Evolutionary conservation across 192 early-diverging fungal genomes (phyloP).

Genomic region (Backusella liffmaniae): DNA sequence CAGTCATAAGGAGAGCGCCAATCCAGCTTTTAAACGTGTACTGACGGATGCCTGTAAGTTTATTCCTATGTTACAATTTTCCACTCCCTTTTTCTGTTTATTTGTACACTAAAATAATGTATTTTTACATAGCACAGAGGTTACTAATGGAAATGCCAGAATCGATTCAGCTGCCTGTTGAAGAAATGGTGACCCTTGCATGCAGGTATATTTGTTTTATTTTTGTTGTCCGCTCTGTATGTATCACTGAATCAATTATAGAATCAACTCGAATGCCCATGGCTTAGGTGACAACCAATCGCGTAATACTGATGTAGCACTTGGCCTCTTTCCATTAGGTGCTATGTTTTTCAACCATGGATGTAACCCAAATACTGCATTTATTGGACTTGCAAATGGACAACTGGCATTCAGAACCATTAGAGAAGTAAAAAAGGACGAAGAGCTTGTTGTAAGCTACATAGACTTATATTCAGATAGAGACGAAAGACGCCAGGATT

Average conservation of each 20-base stretch:
- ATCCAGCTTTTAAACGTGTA: slow-evolving; percentile 24
- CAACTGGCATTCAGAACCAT: slow-evolving; percentile 61
- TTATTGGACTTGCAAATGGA: slow-evolving; percentile 56
- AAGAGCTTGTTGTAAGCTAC: slow-evolving; percentile 65
- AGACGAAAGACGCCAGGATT: slow-evolving; percentile 68
- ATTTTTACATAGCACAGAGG: slow-evolving; percentile 47
- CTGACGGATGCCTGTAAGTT: slow-evolving; percentile 28
- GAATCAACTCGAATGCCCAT: slow-evolving; percentile 67
- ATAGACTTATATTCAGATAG: slow-evolving; percentile 70
- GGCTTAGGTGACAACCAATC: slow-evolving; percentile 45
- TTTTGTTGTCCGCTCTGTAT: slow-evolving; percentile 14
- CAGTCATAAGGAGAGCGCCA: slow-evolving; percentile 22
- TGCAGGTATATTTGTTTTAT: slow-evolving; percentile 45
- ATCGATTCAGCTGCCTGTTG: slow-evolving; percentile 35
- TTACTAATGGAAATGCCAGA: slow-evolving; percentile 36
- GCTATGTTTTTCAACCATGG: slow-evolving; percentile 73
- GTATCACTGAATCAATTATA: slow-evolving; percentile 5
- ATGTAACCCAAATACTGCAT: slow-evolving; percentile 73
- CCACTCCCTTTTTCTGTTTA: background rate
- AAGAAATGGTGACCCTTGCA: slow-evolving; percentile 36
- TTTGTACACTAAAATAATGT: slow-evolving; percentile 4
- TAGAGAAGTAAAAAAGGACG: slow-evolving; percentile 48
- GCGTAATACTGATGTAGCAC: slow-evolving; percentile 49
- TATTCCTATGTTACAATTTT: background rate
- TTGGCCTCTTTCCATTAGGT: slow-evolving; percentile 71